Base-by-base conservation (phyloP, 345 rosid species). In the Salix purpurea region DNA sequence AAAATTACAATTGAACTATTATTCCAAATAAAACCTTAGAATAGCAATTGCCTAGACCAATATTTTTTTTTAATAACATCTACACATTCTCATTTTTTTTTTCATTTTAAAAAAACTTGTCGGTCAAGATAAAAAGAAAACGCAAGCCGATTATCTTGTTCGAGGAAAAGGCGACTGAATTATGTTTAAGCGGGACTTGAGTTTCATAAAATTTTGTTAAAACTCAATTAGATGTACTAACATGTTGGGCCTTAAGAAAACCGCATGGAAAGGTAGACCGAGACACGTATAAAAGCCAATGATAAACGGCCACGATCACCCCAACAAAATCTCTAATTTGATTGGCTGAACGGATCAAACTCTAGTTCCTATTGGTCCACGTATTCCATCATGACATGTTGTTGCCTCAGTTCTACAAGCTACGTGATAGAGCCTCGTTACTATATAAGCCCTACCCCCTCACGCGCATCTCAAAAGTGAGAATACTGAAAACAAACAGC, bases 351-450 rank as follows among this genome's bases (percentile, higher is more conserved):
- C 18, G 8, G 18, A 24, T 68, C 30, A 14, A 0, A 5, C 23
- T 61, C 68, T 21, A 10, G 70, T 32, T 4, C 4, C 70, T 2
- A 89, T 94, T 88, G 90, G 92, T 87, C 91, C 93, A 89, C 90
- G 90, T 86, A 87, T 85, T 1, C 82, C 1, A 2, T 16, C 13
- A 80, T 90, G 91, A 87, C 90, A 82, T 82, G 86, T 78, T 84
- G 76, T 69, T 10, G 44, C 64, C 50, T 72, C 75, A 28, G 34
- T 39, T 64, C 42, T 23, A 40, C 24, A 65, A 40, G 21, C 21
- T 4, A 4, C 68, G 36, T 15, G 0, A 65, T 2, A 24, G 14
- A 39, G 21, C 26, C 50, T 26, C 69, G 15, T 65, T 7, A 64
- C 69, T 19, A 58, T 79, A 75, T 71, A 74, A 24, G 0, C 34